Base-by-base conservation (phyloP, 2,329 filamentous ascomycete species). In the Ceratocystis cacaofunesta region DNA sequence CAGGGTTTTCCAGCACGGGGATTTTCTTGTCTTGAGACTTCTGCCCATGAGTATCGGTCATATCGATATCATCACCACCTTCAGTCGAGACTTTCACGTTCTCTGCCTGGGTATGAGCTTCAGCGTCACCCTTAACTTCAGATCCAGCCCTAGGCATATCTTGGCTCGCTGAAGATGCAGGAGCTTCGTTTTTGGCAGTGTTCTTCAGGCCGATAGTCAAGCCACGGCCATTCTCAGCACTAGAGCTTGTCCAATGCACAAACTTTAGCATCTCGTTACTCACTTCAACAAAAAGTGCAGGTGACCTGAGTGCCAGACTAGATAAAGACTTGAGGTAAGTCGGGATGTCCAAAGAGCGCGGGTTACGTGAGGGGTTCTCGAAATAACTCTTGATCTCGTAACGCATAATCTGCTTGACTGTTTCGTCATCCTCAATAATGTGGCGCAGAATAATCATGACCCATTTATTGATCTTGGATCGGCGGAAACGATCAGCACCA, bases 361-460 rank as follows among this genome's bases (percentile, higher is more conserved):
- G 73, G 55, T 75, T 78, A 44, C 80, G 74, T 25, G 76, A 75
- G 5, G 75, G 72, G 68, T 80, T 79, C 64, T 89, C 85, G 69
- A 96, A 89, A 71, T 84, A 85, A n/a, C 83, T 78, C 69, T 86
- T 85, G 70, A 99, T 95, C 73, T 97, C 92, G 32, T 86, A 88
- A 63, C 87, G 83, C 88, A 99, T 96, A 68, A 96, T 86, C 72
- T 96, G 90, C 69, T 89, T 90, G 68, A 97, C 82, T 1, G 88
- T 94, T 19, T 91, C 87, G 62, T 96, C 90, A 71, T 99, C 95
- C 75, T 99, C 94, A 64, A 97, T 84, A 69, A 99, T 87, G 72
- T 99, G 94, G 50, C 95, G 86, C 55, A 99, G 78, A 63, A 96
- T 87, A 12, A 92, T 82, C 82, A 97, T 87, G 71, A 96, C 87